A percentile compares a stretch with the other conserved stretches of the same genome.
These are phyloP conservation scores for Pythium insidiosum DNA, from an alignment of 352 stramenopile species.

Conservation along the genomic window DNA sequence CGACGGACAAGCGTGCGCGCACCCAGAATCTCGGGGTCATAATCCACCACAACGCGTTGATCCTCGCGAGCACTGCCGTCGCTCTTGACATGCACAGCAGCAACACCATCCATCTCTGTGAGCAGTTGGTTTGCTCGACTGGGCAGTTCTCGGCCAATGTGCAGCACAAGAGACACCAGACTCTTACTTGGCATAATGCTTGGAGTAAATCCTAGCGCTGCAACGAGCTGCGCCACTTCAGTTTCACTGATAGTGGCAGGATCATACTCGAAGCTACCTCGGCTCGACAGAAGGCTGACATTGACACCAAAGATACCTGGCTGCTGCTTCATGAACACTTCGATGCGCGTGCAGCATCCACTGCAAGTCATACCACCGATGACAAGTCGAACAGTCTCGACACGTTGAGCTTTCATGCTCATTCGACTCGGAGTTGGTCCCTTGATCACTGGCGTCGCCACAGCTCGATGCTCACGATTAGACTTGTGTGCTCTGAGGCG, in stretches of 20 bases:
- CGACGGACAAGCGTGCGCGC: conserved; percentile 9
- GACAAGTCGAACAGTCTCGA: conserved; percentile 34
- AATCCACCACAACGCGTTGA: conserved; percentile 6
- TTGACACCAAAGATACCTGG: conserved; percentile 51
- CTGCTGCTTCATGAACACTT: conserved; percentile 49
- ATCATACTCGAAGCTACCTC: conserved; percentile 42
- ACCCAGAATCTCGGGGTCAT: conserved; percentile 7
- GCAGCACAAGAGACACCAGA: conserved; percentile 42
- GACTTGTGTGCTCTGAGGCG: too few relatives aligned
- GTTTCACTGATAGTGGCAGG: conserved; percentile 36
- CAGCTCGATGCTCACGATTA: too few relatives aligned
- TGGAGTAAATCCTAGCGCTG: conserved; percentile 64
- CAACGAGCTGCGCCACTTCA: conserved; percentile 49
- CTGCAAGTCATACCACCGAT: conserved; percentile 85
- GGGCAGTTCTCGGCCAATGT: conserved; percentile 24
- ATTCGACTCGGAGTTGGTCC: too few relatives aligned
- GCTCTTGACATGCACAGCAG: too few relatives aligned
- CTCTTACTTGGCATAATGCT: conserved; percentile 39
- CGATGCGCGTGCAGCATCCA: conserved; percentile 81
- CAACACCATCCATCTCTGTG: conserved; percentile 27
- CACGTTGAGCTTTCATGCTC: too few relatives aligned
- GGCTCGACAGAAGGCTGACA: conserved; percentile 55
- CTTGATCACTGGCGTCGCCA: too few relatives aligned
- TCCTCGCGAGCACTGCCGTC: not conserved
- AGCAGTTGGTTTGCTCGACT: conserved; percentile 16